Conservation (phyloP, 2,329 filamentous ascomycete genomes). For the Colletotrichum sp. region DNA sequence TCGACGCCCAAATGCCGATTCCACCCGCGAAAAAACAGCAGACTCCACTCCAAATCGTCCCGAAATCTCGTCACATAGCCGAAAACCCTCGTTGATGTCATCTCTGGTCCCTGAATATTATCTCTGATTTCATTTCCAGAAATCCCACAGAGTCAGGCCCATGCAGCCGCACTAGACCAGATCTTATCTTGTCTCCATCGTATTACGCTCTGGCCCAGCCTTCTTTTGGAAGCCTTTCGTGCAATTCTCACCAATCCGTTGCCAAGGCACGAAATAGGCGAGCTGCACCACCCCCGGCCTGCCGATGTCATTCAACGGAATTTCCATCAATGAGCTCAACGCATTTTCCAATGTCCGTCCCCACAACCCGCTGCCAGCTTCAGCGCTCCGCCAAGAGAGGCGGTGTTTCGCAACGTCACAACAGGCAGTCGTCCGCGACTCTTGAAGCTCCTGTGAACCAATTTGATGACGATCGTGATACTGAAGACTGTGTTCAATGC, state of each 20-base stretch:
- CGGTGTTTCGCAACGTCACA: neutral
- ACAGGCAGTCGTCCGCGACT: neutral
- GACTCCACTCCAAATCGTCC: conserved; percentile 11
- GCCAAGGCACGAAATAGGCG: neutral
- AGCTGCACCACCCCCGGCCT: neutral
- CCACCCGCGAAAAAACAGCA: conserved; percentile 10
- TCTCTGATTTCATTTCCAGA: neutral
- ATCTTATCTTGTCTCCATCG: neutral
- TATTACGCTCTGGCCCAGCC: neutral
- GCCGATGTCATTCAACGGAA: conserved; percentile 1
- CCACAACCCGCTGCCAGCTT: neutral
- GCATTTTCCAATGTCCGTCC: neutral
- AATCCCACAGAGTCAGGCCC: neutral
- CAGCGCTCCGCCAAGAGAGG: neutral
- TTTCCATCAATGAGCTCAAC: conserved; percentile 17
- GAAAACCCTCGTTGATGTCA: conserved; percentile 22
- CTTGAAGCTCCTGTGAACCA: neutral
- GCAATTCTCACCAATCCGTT: neutral
- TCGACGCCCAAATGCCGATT: conserved; percentile 5
- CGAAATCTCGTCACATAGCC: conserved; percentile 17
- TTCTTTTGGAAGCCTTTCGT: neutral
- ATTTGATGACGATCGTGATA: neutral
- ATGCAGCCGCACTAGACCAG: neutral
- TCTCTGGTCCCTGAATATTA: neutral
- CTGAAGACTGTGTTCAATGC: neutral